These are phyloP conservation scores for slime mould (Dictyostelium discoideum) DNA, from an alignment of 78 protist genomes.

Conservation along the genomic window dicty_2.7 NC_007091.3:2142501-2143000, in stretches of 20 bases:
- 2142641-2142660: background rate
- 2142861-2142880: slow-evolving; percentile 39
- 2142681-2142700: background rate
- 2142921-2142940: background rate
- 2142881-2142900: slow-evolving; percentile 16
- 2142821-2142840: background rate
- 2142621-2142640: background rate
- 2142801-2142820: background rate
- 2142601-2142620: background rate
- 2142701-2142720: background rate
- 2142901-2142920: background rate
- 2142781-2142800: background rate
- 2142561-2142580: background rate
- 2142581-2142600: background rate
- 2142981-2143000: background rate
- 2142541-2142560: background rate
- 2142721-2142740: background rate
- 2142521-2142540: slow-evolving; percentile 7
- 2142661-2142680: background rate
- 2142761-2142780: background rate
- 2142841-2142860: background rate
- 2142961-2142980: background rate
- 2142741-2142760: background rate
- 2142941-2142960: background rate
- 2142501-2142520: background rate